Conservation (phyloP, 345 rosid species). For the Euphorbia lathyris region DNA sequence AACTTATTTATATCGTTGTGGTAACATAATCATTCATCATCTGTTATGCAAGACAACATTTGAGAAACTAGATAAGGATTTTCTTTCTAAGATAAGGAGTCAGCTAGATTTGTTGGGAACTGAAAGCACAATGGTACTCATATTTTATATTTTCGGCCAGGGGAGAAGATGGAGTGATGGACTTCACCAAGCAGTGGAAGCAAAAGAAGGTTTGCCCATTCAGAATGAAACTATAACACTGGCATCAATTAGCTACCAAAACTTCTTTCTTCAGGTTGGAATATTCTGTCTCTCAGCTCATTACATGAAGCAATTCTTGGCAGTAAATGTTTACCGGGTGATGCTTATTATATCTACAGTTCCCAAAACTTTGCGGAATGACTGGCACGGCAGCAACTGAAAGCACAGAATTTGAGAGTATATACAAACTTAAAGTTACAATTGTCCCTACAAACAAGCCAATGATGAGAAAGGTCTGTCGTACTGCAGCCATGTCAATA, state of each 20-base stretch:
- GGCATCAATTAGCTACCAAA: conserved; percentile 96
- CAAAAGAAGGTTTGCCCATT: conserved; percentile 93
- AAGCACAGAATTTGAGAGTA: conserved; percentile 95
- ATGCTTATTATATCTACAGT: conserved; percentile 44
- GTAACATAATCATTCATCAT: background rate
- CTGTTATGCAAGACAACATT: background rate
- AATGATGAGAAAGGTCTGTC: conserved; percentile 89
- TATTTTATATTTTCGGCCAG: conserved; percentile 36
- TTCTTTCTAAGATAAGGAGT: background rate
- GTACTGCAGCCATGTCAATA: conserved; percentile 4
- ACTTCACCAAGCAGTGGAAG: conserved; percentile 99
- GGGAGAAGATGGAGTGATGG: conserved; percentile 99
- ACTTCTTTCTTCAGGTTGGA: conserved; percentile 95
- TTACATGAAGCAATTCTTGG: conserved; percentile 14
- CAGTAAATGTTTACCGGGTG: conserved; percentile 11
- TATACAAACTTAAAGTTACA: conserved; percentile 93
- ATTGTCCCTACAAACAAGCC: conserved; percentile 96
- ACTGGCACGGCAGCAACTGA: conserved; percentile 99
- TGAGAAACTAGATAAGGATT: background rate
- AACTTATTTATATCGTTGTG: background rate
- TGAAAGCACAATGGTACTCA: conserved; percentile 1
- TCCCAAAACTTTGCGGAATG: conserved; percentile 98
- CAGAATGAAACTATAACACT: conserved; percentile 94
- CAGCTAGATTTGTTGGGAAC: background rate
- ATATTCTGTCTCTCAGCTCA: conserved; percentile 16